A percentile compares a stretch with the other conserved stretches of the same genome.
These are phyloP conservation scores for Phytopythium aichiense DNA, from an alignment of 352 stramenopile genomes.

Conservation along the genomic window DNA sequence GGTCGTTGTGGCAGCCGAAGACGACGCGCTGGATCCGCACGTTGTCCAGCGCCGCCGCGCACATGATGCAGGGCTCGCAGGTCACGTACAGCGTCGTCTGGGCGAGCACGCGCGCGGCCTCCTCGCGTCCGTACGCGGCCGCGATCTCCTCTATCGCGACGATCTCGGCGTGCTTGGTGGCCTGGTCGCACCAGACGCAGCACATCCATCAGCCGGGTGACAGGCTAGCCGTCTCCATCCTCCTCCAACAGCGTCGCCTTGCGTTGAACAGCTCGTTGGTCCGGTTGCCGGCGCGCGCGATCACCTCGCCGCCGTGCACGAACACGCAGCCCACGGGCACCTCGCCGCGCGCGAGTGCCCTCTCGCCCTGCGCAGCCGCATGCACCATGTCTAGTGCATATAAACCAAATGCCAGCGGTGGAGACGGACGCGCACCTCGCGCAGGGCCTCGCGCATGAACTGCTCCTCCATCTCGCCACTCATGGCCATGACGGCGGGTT, in stretches of 20 bases:
- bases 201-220: neutral
- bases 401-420: neutral
- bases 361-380: conserved; percentile 50
- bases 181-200: conserved; percentile 25
- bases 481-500: neutral
- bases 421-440: conserved; percentile 34
- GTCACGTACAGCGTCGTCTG: conserved; percentile 85
- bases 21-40: conserved; percentile 73
- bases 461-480: conserved; percentile 24
- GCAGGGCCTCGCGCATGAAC: conserved; percentile 74
- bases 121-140: conserved; percentile 22
- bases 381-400: neutral
- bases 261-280: conserved; percentile 89
- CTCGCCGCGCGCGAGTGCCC: conserved; percentile 72
- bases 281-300: conserved; percentile 78
- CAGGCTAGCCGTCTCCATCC: neutral
- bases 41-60: conserved; percentile 79
- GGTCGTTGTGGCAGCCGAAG: conserved; percentile 92
- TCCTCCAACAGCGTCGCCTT: neutral
- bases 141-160: conserved; percentile 87
- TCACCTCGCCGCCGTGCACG: conserved; percentile 71
- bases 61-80: conserved; percentile 95
- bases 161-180: conserved; percentile 89
- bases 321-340: conserved; percentile 93
- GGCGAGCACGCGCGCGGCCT: conserved; percentile 40